Evolutionary conservation across 1,284 basidiomycete genomes (phyloP).

Genomic region (Ceraceosorus guamensis): DNA sequence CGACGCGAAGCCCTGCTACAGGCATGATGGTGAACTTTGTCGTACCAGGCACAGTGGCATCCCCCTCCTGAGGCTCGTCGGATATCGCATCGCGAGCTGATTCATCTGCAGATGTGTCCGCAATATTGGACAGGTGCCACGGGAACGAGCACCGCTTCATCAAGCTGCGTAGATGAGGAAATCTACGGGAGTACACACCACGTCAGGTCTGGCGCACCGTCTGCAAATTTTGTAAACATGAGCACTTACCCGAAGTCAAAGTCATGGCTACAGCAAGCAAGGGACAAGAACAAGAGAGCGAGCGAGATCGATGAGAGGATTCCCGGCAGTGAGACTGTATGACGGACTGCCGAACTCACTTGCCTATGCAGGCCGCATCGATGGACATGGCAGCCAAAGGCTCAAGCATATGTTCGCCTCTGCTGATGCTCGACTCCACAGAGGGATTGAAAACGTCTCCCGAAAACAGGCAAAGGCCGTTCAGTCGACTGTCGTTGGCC

Average conservation of each 20-base stretch:
- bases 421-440: constrained; percentile 75
- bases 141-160: constrained; percentile 19
- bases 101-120: constrained; percentile 55
- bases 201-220: no score
- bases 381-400: constrained; percentile 27
- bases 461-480: constrained; percentile 73
- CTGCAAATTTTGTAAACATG: no score
- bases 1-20: constrained; percentile 63
- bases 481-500: constrained; percentile 12
- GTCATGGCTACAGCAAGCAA: constrained; percentile 17
- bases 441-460: constrained; percentile 70
- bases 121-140: constrained; percentile 23
- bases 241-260: constrained; percentile 23
- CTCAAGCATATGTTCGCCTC: constrained; percentile 82
- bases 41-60: constrained; percentile 28
- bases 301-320: no score
- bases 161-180: constrained; percentile 16
- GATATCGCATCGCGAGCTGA: neutral
- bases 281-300: no score
- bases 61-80: constrained; percentile 52
- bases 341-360: constrained; percentile 3
- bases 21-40: constrained; percentile 56
- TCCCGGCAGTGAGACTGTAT: no score
- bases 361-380: constrained; percentile 56
- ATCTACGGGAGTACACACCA: no score